Percentiles rank a stretch among this genome's conserved stretches.
Conservation (phyloP, 2,329 filamentous ascomycete species). For the Cytospora schulzeri region DNA sequence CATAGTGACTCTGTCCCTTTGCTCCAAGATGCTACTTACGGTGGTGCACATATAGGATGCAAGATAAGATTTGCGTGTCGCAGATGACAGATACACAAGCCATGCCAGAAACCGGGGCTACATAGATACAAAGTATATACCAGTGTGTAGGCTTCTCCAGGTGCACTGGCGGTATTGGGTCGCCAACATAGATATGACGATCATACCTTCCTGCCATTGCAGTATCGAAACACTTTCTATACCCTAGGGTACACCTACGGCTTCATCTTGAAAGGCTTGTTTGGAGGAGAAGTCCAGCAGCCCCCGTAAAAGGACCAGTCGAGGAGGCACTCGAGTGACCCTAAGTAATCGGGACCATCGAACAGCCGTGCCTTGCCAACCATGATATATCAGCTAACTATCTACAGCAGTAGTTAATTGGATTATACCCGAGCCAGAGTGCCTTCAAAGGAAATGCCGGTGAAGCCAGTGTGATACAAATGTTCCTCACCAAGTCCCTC, state of each 20-base stretch:
- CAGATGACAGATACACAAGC: neutral
- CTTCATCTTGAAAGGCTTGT: neutral
- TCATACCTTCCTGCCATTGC: too few species aligned
- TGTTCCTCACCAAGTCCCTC: neutral
- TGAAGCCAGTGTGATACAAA: neutral
- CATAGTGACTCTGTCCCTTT: slow-evolving; percentile 7
- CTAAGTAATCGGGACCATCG: slow-evolving; percentile 1
- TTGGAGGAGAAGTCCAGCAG: neutral
- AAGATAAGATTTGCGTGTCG: slow-evolving; percentile 5
- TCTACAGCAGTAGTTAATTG: neutral
- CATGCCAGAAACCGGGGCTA: neutral
- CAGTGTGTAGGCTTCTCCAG: too few species aligned
- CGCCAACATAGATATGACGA: neutral
- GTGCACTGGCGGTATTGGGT: neutral
- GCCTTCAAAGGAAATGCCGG: too few species aligned
- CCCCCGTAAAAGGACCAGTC: neutral
- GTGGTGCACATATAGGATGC: slow-evolving; percentile 4
- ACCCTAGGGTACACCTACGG: neutral
- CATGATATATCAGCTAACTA: neutral
- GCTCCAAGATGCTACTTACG: slow-evolving; percentile 10
- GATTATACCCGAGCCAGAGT: neutral
- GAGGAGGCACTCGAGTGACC: neutral
- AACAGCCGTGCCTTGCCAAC: neutral
- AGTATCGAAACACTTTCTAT: too few species aligned
- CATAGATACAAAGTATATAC: too few species aligned